Base-by-base conservation (phyloP, 495 filamentous ascomycete genomes). In the Clavariopsis aquatica region DNA sequence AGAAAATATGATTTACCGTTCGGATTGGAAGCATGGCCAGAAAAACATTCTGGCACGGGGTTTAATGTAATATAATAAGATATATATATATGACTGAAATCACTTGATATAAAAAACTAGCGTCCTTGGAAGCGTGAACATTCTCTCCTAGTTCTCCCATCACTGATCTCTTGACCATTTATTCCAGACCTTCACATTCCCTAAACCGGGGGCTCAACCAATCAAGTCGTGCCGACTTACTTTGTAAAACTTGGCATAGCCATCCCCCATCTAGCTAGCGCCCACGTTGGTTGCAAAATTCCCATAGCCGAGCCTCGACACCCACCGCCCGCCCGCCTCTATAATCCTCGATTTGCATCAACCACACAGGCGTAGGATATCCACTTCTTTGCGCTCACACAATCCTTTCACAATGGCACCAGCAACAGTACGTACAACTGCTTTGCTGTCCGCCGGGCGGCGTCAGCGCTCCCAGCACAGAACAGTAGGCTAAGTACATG, bases 401-500 rank as follows among this genome's bases (percentile, higher is more conserved):
- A 29, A 55, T 52, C 64, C 57, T 62, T 34, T 67, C 74, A 74
- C 64, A 83, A 89, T 88, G 86, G 83, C 80, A 78, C 78, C 80
- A 66, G 78, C 76, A 76, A 77, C 84, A 81, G 92, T 96, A 96
- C 82, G 91, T 94, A 82, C 81, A 85, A 34, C 77, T 79, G 91
- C 92, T 95, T 95, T 95, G 91, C 92, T 95, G 91, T 89, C 67
- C 59, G 63, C 72, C 60, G 60, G 60, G 27, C 31, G n/a, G 20
- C 19, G 68, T 71, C 69, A 64, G 68, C 60, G 67, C 60, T 47
- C 58, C 52, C 52, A 47, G 65, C 55, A 60, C 83, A 84, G 89
- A 90, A 84, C 92, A 96, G 91, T 95, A 96, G 93, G 92, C 91
- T 95, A 90, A 94, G 80, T 82, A 78, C 78, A 79, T 71, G 75